Conservation (phyloP, 305 asterid genomes). For the Solanum aculeatissimum region DNA sequence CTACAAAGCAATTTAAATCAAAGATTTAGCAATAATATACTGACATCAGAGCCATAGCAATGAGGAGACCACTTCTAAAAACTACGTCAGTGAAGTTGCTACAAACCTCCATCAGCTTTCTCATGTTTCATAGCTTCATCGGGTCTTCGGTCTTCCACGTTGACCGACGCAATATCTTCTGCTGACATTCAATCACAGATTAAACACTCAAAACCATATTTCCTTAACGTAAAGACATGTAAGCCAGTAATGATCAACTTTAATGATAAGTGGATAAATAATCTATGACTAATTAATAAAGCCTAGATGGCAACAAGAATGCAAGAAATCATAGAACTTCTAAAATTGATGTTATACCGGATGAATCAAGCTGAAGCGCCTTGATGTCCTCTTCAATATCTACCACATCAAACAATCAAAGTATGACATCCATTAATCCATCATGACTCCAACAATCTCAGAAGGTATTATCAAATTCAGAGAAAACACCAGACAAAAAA, state of each 20-base stretch:
- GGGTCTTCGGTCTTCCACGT: not conserved
- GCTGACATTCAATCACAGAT: not conserved
- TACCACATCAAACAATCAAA: slow-evolving; percentile 9
- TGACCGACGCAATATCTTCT: slow-evolving; percentile 9
- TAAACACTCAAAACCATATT: not conserved
- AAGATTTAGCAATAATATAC: not conserved
- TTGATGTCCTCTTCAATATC: slow-evolving; percentile 88
- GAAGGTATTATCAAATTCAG: not conserved
- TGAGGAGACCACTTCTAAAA: not conserved
- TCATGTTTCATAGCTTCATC: slow-evolving; percentile 11
- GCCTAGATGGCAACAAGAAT: not conserved
- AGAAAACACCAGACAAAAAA: not conserved
- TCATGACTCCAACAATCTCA: not conserved
- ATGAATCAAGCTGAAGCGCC: slow-evolving; percentile 81
- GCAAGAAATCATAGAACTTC: not conserved
- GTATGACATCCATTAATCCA: not conserved
- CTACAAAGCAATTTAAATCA: not conserved
- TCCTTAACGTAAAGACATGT: not conserved
- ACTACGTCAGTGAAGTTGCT: not conserved
- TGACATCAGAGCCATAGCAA: not conserved
- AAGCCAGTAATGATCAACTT: not conserved
- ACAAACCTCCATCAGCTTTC: slow-evolving; percentile 19
- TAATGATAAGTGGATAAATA: not conserved
- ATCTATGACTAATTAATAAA: not conserved
- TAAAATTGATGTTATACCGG: slow-evolving; percentile 30